Conservation (phyloP, 805 yeast genomes). For the Scheffersomyces amazonensis region DNA sequence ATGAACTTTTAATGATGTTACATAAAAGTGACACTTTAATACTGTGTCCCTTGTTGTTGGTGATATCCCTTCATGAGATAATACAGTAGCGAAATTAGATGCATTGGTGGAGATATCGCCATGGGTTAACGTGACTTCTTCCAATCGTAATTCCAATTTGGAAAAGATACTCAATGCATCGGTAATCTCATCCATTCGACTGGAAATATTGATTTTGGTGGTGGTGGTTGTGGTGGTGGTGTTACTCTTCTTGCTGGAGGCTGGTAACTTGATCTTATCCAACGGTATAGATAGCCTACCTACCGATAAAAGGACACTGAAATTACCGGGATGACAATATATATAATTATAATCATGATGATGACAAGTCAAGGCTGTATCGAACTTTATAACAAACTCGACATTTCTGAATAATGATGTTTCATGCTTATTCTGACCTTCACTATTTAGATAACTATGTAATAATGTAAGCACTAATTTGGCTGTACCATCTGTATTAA, state of each 20-base stretch:
- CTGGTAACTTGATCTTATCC: constrained; percentile 4
- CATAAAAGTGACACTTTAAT: constrained; percentile 16
- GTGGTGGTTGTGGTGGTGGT: not conserved
- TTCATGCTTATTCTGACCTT: constrained; percentile 11
- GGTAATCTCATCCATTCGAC: not conserved
- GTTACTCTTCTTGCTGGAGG: not conserved
- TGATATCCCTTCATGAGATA: constrained; percentile 8
- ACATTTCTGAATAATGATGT: constrained; percentile 21
- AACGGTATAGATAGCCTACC: constrained; percentile 18
- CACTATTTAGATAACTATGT: not conserved
- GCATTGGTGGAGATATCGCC: constrained; percentile 13
- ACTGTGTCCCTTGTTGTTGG: constrained; percentile 1
- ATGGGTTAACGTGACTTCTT: constrained; percentile 21
- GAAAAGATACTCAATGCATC: constrained; percentile 2
- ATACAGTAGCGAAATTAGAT: constrained; percentile 18
- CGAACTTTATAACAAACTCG: constrained; percentile 17
- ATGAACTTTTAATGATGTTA: constrained; percentile 25
- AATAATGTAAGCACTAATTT: not conserved
- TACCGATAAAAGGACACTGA: constrained; percentile 10
- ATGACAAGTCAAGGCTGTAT: constrained; percentile 14
- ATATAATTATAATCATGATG: constrained; percentile 5
- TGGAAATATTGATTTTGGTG: not conserved
- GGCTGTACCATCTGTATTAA: constrained; percentile 8
- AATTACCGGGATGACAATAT: constrained; percentile 11
- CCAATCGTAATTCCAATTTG: constrained; percentile 16